Percentiles rank a stretch among this genome's conserved stretches.
These are phyloP conservation scores for Pseudogymnoascus sp. DNA, from an alignment of 2,329 filamentous ascomycete species.

Conservation along the genomic window DNA sequence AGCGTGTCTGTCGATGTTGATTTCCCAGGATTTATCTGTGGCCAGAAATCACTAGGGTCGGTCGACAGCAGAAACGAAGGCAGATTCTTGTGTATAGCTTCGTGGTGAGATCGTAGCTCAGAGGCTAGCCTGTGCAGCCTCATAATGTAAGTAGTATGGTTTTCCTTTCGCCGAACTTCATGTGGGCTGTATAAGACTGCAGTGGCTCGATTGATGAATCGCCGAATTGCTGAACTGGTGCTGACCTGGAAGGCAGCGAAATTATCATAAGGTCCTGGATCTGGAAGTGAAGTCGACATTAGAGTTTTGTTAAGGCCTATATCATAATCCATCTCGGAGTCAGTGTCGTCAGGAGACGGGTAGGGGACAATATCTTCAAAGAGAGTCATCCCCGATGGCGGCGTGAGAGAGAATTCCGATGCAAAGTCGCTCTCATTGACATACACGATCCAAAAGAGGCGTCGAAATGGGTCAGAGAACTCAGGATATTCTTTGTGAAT, in stretches of 20 bases:
- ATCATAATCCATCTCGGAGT: not conserved
- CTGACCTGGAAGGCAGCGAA: slow-evolving; percentile 30
- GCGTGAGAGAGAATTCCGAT: slow-evolving; percentile 27
- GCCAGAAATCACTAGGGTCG: slow-evolving; percentile 17
- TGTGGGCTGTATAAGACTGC: slow-evolving; percentile 29
- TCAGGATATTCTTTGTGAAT: not conserved
- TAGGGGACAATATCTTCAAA: slow-evolving; percentile 29
- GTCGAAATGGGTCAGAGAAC: slow-evolving; percentile 24
- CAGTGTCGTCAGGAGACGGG: slow-evolving; percentile 15
- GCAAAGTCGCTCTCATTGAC: slow-evolving; percentile 31
- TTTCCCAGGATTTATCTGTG: not conserved
- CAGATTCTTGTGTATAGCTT: slow-evolving; percentile 27
- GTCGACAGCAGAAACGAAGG: slow-evolving; percentile 23
- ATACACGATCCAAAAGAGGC: slow-evolving; percentile 30
- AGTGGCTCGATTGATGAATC: slow-evolving; percentile 29
- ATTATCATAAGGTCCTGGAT: slow-evolving; percentile 19
- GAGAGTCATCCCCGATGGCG: slow-evolving; percentile 28
- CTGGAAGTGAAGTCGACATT: not conserved
- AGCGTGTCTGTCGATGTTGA: not conserved
- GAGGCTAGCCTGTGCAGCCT: slow-evolving; percentile 27
- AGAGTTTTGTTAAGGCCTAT: slow-evolving; percentile 5
- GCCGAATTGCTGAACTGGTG: slow-evolving; percentile 30
- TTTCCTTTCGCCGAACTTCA: slow-evolving; percentile 17
- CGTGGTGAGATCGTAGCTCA: slow-evolving; percentile 17
- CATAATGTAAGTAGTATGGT: slow-evolving; percentile 21